Evolutionary conservation across 2,329 filamentous ascomycete genomes (phyloP).

Genomic region (Alternaria sp.): DNA sequence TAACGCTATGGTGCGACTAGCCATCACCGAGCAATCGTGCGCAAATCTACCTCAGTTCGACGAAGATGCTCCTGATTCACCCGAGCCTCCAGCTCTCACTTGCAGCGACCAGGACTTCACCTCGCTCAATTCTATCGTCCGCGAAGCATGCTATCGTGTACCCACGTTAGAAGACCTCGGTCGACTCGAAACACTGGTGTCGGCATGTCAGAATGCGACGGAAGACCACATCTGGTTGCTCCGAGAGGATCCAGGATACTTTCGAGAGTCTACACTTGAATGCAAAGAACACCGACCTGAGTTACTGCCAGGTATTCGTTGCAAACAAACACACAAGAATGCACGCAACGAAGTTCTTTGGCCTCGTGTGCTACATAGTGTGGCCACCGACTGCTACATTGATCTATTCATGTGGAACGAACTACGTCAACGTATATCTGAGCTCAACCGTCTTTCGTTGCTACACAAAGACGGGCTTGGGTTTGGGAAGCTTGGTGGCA

Average conservation of each 20-base stretch:
- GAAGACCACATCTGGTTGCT: conserved; percentile 63
- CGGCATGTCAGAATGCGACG: conserved; percentile 43
- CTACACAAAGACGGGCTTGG: background rate
- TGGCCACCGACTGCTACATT: background rate
- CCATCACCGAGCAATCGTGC: too few relatives aligned
- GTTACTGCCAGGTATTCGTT: background rate
- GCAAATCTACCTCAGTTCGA: too few relatives aligned
- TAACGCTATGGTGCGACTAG: background rate
- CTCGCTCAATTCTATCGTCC: conserved; percentile 36
- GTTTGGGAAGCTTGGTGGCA: background rate
- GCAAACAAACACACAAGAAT: background rate
- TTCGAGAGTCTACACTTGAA: conserved; percentile 53
- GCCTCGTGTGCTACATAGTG: background rate
- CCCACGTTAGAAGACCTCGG: conserved; percentile 56
- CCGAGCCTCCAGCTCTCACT: background rate
- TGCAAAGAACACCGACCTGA: conserved; percentile 53
- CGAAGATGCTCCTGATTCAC: too few relatives aligned
- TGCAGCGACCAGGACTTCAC: background rate
- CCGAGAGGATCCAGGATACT: conserved; percentile 66
- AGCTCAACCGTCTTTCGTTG: background rate
- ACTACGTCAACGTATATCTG: background rate
- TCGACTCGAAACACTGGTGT: conserved; percentile 52
- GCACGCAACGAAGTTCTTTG: background rate
- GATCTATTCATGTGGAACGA: conserved; percentile 3
- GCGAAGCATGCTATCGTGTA: conserved; percentile 58